Conservation (phyloP, 306 rosid genomes). For the Begonia loranthoides region DNA sequence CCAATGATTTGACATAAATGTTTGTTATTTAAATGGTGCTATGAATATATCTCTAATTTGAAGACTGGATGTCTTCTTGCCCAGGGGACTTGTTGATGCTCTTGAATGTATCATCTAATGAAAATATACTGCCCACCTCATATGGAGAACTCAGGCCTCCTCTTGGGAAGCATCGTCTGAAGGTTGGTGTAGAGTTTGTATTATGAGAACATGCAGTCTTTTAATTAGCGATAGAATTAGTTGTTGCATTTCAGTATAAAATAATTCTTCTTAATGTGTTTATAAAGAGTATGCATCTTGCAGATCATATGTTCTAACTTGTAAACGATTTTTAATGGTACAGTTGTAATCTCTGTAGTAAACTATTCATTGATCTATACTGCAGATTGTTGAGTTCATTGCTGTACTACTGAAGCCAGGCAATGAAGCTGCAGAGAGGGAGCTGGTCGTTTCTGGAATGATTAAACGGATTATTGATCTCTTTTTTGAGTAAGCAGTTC, state of each 20-base stretch:
- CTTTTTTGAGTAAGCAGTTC: conserved; percentile 76
- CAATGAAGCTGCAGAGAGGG: conserved; percentile 72
- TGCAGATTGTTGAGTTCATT: conserved; percentile 90
- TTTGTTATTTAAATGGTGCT: background rate
- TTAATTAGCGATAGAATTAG: background rate
- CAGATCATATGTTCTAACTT: too few relatives aligned
- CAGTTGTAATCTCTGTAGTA: background rate
- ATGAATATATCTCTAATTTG: too few relatives aligned
- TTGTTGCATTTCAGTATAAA: too few relatives aligned
- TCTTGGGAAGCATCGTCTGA: conserved; percentile 89
- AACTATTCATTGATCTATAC: conserved; percentile 9
- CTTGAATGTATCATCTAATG: conserved; percentile 65
- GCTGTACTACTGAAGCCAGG: conserved; percentile 75
- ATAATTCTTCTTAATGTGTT: too few relatives aligned
- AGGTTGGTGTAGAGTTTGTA: conserved; percentile 39
- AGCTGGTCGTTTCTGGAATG: conserved; percentile 75
- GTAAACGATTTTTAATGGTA: too few relatives aligned
- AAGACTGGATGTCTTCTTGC: conserved; percentile 3
- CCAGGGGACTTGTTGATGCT: conserved; percentile 81
- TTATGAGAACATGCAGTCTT: background rate
- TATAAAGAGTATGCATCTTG: too few relatives aligned
- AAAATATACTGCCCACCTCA: conserved; percentile 72
- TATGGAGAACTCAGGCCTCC: conserved; percentile 97
- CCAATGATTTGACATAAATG: too few relatives aligned
- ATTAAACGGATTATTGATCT: conserved; percentile 79